Evolutionary conservation across 2,329 filamentous ascomycete genomes (phyloP).

Genomic region (Neoscytalidium dimidiatum): DNA sequence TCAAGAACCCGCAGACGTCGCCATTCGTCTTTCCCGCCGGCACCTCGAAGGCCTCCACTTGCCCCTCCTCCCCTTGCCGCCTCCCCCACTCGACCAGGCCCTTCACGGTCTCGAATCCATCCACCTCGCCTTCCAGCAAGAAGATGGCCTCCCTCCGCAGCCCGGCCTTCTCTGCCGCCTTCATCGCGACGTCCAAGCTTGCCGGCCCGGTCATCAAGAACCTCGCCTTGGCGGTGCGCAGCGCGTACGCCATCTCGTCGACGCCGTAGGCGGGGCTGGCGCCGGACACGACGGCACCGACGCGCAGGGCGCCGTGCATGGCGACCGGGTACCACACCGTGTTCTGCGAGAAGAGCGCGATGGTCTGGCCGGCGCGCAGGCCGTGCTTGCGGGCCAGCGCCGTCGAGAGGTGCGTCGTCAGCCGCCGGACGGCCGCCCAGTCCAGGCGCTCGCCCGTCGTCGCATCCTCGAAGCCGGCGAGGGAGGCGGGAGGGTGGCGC

Average conservation of each 20-base stretch:
- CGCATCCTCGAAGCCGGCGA: slow-evolving; percentile 60
- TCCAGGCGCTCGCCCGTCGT: slow-evolving; percentile 59
- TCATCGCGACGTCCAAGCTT: slow-evolving; percentile 56
- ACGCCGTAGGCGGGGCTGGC: slow-evolving; percentile 66
- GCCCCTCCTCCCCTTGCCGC: slow-evolving; percentile 43
- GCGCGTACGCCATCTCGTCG: slow-evolving; percentile 68
- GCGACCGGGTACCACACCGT: slow-evolving; percentile 69
- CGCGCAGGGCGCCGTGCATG: slow-evolving; percentile 58
- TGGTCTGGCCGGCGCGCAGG: slow-evolving; percentile 56
- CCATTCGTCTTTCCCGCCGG: slow-evolving; percentile 57
- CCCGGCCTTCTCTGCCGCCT: slow-evolving; percentile 57
- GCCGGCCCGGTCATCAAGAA: slow-evolving; percentile 60
- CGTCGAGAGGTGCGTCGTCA: slow-evolving; percentile 61
- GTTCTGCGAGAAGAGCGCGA: slow-evolving; percentile 64
- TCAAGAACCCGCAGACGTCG: slow-evolving; percentile 57
- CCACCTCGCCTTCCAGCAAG: slow-evolving; percentile 56
- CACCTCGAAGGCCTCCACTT: slow-evolving; percentile 53
- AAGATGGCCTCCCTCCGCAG: slow-evolving; percentile 56
- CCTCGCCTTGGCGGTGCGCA: slow-evolving; percentile 59
- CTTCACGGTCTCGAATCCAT: slow-evolving; percentile 53
- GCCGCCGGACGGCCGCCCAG: slow-evolving; percentile 59
- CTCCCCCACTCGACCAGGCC: slow-evolving; percentile 48
- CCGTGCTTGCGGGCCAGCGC: slow-evolving; percentile 59
- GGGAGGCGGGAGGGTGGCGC: slow-evolving; percentile 39
- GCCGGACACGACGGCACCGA: slow-evolving; percentile 59